Conservation (phyloP, 352 stramenopile species). For the Phytophthora litchii region DNA sequence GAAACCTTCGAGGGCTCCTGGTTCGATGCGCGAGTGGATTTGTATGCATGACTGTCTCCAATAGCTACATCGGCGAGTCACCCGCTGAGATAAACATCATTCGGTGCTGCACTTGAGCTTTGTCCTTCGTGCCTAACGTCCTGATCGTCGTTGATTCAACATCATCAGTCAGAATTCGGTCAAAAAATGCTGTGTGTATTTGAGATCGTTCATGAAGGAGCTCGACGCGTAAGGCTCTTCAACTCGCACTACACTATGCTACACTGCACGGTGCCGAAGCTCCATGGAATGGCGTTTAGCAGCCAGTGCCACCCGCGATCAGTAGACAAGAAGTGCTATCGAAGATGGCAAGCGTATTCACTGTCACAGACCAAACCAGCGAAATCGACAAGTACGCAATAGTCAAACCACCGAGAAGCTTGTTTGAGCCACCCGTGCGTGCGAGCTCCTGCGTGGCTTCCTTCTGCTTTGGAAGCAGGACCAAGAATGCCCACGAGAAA, state of each 20-base stretch:
- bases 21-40: too few species aligned
- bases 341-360: slow-evolving; percentile 28
- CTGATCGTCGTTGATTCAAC: neutral
- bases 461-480: slow-evolving; percentile 25
- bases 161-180: neutral
- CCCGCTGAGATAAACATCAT: neutral
- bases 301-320: slow-evolving; percentile 13
- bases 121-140: neutral
- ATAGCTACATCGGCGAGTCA: slow-evolving; percentile 1
- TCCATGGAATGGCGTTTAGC: slow-evolving; percentile 1
- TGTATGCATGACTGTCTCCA: neutral
- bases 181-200: slow-evolving; percentile 5
- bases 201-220: neutral
- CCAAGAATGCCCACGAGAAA: slow-evolving; percentile 27
- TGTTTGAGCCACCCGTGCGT: slow-evolving; percentile 12
- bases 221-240: neutral
- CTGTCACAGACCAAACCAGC: slow-evolving; percentile 19
- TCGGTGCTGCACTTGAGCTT: neutral
- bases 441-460: slow-evolving; percentile 19
- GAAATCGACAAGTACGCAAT: slow-evolving; percentile 19
- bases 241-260: neutral
- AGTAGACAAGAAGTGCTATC: slow-evolving; percentile 24
- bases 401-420: slow-evolving; percentile 13
- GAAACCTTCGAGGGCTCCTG: too few species aligned
- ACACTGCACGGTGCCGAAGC: too few species aligned